Evolutionary conservation across 2,329 filamentous ascomycete genomes (phyloP).

Genomic region (Scleromitrula shiraiana): DNA sequence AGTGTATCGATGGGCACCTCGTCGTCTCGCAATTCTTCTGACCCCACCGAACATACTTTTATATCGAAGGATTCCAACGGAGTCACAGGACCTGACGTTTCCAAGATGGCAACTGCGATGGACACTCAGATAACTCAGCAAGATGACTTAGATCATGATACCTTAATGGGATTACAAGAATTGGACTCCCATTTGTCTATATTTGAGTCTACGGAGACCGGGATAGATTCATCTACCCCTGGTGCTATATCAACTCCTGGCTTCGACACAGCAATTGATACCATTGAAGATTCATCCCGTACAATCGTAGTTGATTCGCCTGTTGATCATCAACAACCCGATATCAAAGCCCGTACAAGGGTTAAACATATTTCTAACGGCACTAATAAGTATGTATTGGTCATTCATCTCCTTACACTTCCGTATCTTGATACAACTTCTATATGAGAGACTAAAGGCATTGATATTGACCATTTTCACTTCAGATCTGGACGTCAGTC

Average conservation of each 20-base stretch:
- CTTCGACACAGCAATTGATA: constrained; percentile 21
- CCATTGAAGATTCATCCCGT: constrained; percentile 17
- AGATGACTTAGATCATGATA: constrained; percentile 25
- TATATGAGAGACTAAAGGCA: background rate
- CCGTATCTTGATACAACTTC: constrained; percentile 10
- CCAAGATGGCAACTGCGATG: constrained; percentile 30
- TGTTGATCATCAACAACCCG: constrained; percentile 8
- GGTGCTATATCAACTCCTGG: constrained; percentile 24
- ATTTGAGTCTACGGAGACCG: constrained; percentile 26
- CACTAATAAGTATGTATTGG: constrained; percentile 24
- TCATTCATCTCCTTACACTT: constrained; percentile 8
- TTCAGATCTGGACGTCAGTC: constrained; percentile 19
- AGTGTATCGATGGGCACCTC: constrained; percentile 25
- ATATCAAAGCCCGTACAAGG: constrained; percentile 15
- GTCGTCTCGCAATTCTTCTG: constrained; percentile 19
- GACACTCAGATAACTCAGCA: constrained; percentile 28
- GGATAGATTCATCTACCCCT: constrained; percentile 24
- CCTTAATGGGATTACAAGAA: constrained; percentile 31
- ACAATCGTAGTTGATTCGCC: constrained; percentile 25
- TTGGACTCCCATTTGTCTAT: constrained; percentile 32
- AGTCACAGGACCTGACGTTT: constrained; percentile 30
- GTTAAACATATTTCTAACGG: constrained; percentile 15
- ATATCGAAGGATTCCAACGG: constrained; percentile 28
- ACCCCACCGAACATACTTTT: constrained; percentile 21
- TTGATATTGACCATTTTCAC: constrained; percentile 19